Percentiles rank a stretch among this genome's conserved stretches.
These are phyloP conservation scores for Collariella sp. DNA, from an alignment of 495 filamentous ascomycete species.

Conservation along the genomic window DNA sequence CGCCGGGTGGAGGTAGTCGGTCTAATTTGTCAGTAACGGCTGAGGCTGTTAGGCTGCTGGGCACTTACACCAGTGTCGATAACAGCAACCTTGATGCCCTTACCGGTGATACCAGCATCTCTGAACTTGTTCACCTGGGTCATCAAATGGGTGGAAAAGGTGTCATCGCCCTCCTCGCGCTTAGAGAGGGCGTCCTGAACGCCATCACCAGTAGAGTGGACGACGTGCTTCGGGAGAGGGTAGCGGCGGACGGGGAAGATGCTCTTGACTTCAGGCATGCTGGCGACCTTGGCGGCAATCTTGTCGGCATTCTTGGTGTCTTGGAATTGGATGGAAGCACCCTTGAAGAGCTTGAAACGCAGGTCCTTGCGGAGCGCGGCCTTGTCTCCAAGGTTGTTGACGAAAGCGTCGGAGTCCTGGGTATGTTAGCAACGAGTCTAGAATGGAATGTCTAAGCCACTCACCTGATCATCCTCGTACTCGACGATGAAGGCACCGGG, in stretches of 20 bases:
- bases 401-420: conserved; percentile 35
- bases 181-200: conserved; percentile 24
- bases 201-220: conserved; percentile 35
- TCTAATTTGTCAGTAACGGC: conserved; percentile 25
- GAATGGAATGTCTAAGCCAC: conserved; percentile 13
- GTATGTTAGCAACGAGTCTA: neutral
- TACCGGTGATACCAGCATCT: conserved; percentile 35
- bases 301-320: conserved; percentile 34
- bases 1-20: conserved; percentile 51
- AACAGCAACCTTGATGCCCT: conserved; percentile 41
- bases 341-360: conserved; percentile 41
- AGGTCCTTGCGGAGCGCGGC: conserved; percentile 38
- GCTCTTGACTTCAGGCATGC: conserved; percentile 37
- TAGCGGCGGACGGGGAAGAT: conserved; percentile 40
- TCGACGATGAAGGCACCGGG: conserved; percentile 43
- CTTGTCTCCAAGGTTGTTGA: conserved; percentile 29
- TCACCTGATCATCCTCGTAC: conserved; percentile 39
- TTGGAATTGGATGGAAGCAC: conserved; percentile 41
- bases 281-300: conserved; percentile 30
- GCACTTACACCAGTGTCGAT: conserved; percentile 41
- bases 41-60: neutral
- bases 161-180: conserved; percentile 30
- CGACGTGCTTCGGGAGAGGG: conserved; percentile 34
- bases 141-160: conserved; percentile 39
- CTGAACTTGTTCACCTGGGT: conserved; percentile 43